phyloP scores from a whole-genome alignment of 768 basidiomycete species.

The Chalciporus chontae region DNA sequence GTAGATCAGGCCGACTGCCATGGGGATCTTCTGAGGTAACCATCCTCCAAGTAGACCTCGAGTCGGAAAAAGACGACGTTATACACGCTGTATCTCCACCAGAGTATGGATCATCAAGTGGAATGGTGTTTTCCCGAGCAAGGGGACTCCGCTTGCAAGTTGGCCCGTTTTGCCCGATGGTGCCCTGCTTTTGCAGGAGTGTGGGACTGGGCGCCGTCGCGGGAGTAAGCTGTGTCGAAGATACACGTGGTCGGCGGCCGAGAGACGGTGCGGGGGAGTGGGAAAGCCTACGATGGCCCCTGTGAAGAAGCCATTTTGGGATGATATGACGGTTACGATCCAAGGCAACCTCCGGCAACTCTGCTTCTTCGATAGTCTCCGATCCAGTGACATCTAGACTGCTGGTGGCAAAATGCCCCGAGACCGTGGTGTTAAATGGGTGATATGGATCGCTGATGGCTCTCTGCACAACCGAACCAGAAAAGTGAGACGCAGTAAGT shows the following conservation, averaged over 20 bases:
- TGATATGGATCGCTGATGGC: conserved; percentile 25
- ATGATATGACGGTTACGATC: conserved; percentile 96
- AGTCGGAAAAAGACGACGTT: conserved; percentile 23
- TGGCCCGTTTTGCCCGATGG: conserved; percentile 8
- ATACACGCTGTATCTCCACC: conserved; percentile 35
- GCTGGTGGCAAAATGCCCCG: background rate
- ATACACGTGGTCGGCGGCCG: conserved; percentile 34
- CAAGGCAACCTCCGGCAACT: conserved; percentile 91
- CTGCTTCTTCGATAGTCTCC: conserved; percentile 62
- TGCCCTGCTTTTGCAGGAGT: conserved; percentile 39
- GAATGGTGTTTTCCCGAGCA: conserved; percentile 36
- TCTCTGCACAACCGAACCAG: conserved; percentile 28
- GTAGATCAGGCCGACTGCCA: conserved; percentile 29
- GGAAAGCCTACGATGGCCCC: conserved; percentile 48
- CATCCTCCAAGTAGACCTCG: conserved; percentile 15
- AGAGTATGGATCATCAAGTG: conserved; percentile 43
- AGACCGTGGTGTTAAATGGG: conserved; percentile 1
- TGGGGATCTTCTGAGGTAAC: conserved; percentile 26
- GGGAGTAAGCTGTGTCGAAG: conserved; percentile 42
- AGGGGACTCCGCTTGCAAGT: conserved; percentile 39
- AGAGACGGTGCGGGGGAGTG: conserved; percentile 31
- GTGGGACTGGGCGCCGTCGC: conserved; percentile 72
- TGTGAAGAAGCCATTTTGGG: conserved; percentile 82
- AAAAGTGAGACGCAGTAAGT: conserved; percentile 18
- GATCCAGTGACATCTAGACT: conserved; percentile 30